Conservation (phyloP, 2,329 filamentous ascomycete genomes). For the Sarocladium strictum region DNA sequence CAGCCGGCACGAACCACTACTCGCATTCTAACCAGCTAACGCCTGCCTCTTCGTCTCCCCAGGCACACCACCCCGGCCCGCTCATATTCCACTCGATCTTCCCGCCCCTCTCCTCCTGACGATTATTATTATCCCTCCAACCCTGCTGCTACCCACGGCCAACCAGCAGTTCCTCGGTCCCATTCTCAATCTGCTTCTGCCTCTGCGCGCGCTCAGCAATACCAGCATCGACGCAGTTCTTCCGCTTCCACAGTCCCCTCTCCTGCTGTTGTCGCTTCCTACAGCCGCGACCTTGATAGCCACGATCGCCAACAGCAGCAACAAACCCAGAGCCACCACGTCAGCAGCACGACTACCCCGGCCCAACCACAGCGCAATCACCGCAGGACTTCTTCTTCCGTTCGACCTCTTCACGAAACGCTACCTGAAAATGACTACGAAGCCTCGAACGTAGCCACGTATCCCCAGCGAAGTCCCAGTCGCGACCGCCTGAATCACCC, state of each 20-base stretch:
- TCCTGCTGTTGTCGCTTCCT: not conserved
- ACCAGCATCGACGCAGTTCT: not conserved
- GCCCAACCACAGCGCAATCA: conserved; percentile 9
- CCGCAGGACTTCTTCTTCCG: conserved; percentile 10
- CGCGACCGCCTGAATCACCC: conserved; percentile 45
- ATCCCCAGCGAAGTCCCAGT: conserved; percentile 59
- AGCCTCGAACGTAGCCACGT: conserved; percentile 57
- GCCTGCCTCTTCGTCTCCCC: not conserved
- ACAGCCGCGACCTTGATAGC: conserved; percentile 6
- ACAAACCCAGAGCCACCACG: conserved; percentile 7
- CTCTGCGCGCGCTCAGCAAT: conserved; percentile 5
- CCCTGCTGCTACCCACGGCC: conserved; percentile 2
- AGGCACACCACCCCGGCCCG: conserved; percentile 20
- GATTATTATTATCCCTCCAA: conserved; percentile 8
- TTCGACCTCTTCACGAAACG: conserved; percentile 30
- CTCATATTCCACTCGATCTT: conserved; percentile 28
- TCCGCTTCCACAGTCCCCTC: conserved; percentile 1
- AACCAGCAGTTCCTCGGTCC: conserved; percentile 4
- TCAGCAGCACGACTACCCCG: conserved; percentile 8
- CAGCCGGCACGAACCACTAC: conserved; percentile 7
- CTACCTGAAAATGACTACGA: conserved; percentile 66
- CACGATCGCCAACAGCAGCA: conserved; percentile 8
- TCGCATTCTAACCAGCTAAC: conserved; percentile 2
- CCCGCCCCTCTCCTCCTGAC: conserved; percentile 19
- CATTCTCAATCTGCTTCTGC: conserved; percentile 8